Evolutionary conservation across 2,329 filamentous ascomycete species (phyloP).

Genomic region (Beauveria pseudobassiana): DNA sequence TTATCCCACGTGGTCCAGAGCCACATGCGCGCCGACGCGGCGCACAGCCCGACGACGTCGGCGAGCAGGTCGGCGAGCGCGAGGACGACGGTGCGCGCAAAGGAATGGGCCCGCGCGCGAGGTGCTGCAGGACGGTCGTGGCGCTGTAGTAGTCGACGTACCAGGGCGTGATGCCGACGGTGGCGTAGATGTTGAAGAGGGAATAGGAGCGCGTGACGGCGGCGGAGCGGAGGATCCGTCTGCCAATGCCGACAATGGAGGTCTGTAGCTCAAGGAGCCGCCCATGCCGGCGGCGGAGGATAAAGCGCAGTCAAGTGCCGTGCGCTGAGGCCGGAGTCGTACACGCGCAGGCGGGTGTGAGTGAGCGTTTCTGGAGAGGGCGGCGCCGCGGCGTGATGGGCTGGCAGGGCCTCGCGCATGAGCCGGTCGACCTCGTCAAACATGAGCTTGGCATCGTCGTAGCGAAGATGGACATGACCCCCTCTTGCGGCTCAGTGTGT

Average conservation of each 20-base stretch:
- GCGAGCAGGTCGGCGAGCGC: constrained; percentile 13
- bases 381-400: neutral
- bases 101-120: constrained; percentile 15
- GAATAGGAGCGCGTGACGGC: constrained; percentile 12
- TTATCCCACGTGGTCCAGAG: neutral
- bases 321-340: constrained; percentile 16
- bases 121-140: constrained; percentile 13
- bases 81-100: constrained; percentile 3
- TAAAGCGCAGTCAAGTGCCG: neutral
- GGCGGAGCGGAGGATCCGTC: constrained; percentile 13
- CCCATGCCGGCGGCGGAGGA: neutral
- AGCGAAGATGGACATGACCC: constrained; percentile 15
- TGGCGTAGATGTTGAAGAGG: constrained; percentile 16
- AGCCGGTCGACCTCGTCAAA: constrained; percentile 22
- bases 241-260: constrained; percentile 9
- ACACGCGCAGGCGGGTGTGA: constrained; percentile 14
- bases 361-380: neutral
- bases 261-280: neutral
- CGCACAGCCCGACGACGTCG: constrained; percentile 13
- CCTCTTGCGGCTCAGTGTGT: neutral
- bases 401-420: neutral
- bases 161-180: constrained; percentile 18
- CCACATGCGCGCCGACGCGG: constrained; percentile 9
- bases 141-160: constrained; percentile 17
- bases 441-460: constrained; percentile 16